phyloP scores from a whole-genome alignment of 2,329 filamentous ascomycete species.

The Monilinia vaccinii-corymbosi region DNA sequence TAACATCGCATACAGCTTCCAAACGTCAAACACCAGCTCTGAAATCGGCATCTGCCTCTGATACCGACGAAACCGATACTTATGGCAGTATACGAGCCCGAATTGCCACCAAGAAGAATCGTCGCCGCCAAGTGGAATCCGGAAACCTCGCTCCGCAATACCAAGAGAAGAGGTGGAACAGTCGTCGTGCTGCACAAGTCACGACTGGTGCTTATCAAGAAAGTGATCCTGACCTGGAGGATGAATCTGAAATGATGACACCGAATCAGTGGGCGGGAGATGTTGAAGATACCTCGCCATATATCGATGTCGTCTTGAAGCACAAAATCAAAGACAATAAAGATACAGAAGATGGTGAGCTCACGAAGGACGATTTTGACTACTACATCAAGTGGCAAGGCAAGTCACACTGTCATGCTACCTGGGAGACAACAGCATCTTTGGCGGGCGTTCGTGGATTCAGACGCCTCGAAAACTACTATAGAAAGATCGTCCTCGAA shows the following conservation, averaged over 20 bases:
- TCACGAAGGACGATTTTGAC: conserved; percentile 69
- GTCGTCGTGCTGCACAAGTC: conserved; percentile 68
- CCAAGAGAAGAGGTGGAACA: conserved; percentile 85
- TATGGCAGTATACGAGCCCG: conserved; percentile 71
- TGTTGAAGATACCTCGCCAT: conserved; percentile 69
- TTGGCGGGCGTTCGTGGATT: conserved; percentile 73
- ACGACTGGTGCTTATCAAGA: conserved; percentile 56
- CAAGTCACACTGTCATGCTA: conserved; percentile 89
- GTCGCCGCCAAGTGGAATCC: conserved; percentile 61
- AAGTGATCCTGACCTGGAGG: conserved; percentile 55
- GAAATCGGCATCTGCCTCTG: conserved; percentile 51
- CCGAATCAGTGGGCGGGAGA: conserved; percentile 62
- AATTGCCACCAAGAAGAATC: conserved; percentile 65
- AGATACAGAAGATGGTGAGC: conserved; percentile 45
- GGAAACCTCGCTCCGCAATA: conserved; percentile 55
- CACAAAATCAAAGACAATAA: conserved; percentile 68
- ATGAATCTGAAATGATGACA: conserved; percentile 54
- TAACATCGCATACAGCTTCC: conserved; percentile 38
- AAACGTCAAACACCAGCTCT: conserved; percentile 49
- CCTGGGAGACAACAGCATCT: conserved; percentile 76
- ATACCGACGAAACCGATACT: conserved; percentile 60
- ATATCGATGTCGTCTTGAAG: conserved; percentile 85
- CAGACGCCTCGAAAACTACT: conserved; percentile 91
- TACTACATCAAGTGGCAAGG: conserved; percentile 95
- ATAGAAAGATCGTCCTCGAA: conserved; percentile 69